phyloP scores from a whole-genome alignment of 75 land plant species.

The Picea sitchensis region DNA sequence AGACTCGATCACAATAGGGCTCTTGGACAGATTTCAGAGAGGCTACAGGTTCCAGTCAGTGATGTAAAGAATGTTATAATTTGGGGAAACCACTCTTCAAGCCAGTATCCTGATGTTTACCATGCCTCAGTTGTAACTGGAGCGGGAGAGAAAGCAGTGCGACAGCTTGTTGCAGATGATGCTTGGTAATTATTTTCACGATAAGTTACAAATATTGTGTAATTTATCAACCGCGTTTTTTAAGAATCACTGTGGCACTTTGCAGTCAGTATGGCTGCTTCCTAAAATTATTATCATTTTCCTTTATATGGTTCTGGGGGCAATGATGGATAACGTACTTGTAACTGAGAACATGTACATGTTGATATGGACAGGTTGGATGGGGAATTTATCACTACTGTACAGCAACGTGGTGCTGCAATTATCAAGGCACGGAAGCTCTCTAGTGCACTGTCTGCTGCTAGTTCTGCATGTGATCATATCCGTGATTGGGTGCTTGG shows the following conservation, averaged over 20 bases:
- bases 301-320: not conserved
- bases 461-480: constrained; percentile 95
- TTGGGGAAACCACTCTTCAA: constrained; percentile 80
- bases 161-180: constrained; percentile 55
- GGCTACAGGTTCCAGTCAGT: constrained; percentile 39
- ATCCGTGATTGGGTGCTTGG: constrained; percentile 95
- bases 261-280: not conserved
- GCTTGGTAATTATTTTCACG: constrained; percentile 31
- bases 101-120: constrained; percentile 71
- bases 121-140: constrained; percentile 51
- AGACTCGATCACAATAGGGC: constrained; percentile 79
- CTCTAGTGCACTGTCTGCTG: constrained; percentile 95
- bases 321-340: not conserved
- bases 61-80: constrained; percentile 71
- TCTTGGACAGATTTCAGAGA: constrained; percentile 63
- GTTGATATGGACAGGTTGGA: constrained; percentile 51
- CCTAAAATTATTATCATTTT: not conserved
- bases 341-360: not conserved
- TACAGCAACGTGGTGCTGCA: constrained; percentile 92
- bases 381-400: constrained; percentile 74
- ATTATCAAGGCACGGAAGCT: constrained; percentile 89
- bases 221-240: not conserved
- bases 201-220: too few species aligned
- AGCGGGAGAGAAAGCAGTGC: constrained; percentile 44
- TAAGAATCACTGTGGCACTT: not conserved